Evolutionary conservation across 257 asterid genomes (phyloP).

Genomic region (Eustoma russellianum): DNA sequence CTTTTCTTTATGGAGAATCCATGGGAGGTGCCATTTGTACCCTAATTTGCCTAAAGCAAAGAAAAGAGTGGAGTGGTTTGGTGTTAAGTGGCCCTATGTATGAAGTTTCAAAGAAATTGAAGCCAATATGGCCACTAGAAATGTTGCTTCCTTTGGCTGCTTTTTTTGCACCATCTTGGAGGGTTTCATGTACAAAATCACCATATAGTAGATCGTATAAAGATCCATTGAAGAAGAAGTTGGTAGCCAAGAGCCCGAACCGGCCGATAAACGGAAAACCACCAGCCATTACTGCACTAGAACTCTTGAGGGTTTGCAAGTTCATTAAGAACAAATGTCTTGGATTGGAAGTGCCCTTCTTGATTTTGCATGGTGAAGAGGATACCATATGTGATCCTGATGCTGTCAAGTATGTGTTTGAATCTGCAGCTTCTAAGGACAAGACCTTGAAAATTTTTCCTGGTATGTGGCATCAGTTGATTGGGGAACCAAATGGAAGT

Average conservation of each 20-base stretch:
- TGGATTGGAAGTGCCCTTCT: slow-evolving; percentile 47
- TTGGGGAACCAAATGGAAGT: slow-evolving; percentile 53
- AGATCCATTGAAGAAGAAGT: slow-evolving; percentile 53
- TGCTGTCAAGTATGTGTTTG: slow-evolving; percentile 40
- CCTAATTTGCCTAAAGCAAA: slow-evolving; percentile 43
- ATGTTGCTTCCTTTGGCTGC: slow-evolving; percentile 52
- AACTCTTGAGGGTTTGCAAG: slow-evolving; percentile 50
- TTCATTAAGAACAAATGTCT: slow-evolving; percentile 29
- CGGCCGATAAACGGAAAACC: slow-evolving; percentile 35
- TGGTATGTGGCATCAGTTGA: slow-evolving; percentile 70
- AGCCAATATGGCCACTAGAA: slow-evolving; percentile 75
- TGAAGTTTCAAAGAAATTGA: slow-evolving; percentile 54
- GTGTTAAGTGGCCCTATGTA: slow-evolving; percentile 67
- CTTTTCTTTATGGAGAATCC: slow-evolving; percentile 80
- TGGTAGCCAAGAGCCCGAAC: slow-evolving; percentile 50
- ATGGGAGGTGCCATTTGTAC: slow-evolving; percentile 63
- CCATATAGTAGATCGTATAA: slow-evolving; percentile 37
- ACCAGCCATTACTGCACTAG: slow-evolving; percentile 51
- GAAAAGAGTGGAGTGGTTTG: slow-evolving; percentile 54
- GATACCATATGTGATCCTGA: slow-evolving; percentile 60
- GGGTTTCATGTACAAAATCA: slow-evolving; percentile 42
- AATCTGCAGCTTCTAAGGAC: slow-evolving; percentile 45
- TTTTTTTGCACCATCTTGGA: slow-evolving; percentile 57
- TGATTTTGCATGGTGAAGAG: slow-evolving; percentile 63
- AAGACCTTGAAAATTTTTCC: slow-evolving; percentile 56